phyloP scores from a whole-genome alignment of 2,329 filamentous ascomycete genomes.

The Lasiodiplodia gonubiensis region DNA sequence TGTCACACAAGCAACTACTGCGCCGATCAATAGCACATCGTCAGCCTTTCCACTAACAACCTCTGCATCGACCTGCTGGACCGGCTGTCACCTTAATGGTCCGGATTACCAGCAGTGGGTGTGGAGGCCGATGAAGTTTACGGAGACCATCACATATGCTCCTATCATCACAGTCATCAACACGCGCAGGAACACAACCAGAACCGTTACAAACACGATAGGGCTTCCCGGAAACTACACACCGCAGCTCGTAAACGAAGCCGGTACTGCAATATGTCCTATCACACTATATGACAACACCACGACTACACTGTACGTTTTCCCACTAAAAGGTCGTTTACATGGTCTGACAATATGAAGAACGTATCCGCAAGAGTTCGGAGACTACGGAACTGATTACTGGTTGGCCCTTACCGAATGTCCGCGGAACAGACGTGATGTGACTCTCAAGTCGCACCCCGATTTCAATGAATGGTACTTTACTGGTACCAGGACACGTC shows the following conservation, averaged over 20 bases:
- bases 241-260: not conserved
- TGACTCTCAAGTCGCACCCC: slow-evolving; percentile 2
- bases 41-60: not conserved
- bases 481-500: not conserved
- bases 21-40: not conserved
- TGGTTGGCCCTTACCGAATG: slow-evolving; percentile 1
- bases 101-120: slow-evolving; percentile 3
- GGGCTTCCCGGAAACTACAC: not conserved
- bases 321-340: too few relatives aligned
- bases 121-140: slow-evolving; percentile 3
- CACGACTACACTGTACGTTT: not conserved
- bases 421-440: not conserved
- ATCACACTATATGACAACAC: slow-evolving; percentile 4
- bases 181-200: slow-evolving; percentile 1
- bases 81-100: not conserved
- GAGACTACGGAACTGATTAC: slow-evolving; percentile 1
- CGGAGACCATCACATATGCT: not conserved
- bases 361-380: not conserved
- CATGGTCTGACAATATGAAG: not conserved
- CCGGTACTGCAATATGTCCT: not conserved
- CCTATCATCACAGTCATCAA: not conserved
- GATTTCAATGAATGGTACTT: slow-evolving; percentile 4
- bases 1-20: not conserved
- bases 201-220: not conserved
- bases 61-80: not conserved